Conservation (phyloP, 2,329 filamentous ascomycete genomes). For the Aaosphaeria arxii region DNA sequence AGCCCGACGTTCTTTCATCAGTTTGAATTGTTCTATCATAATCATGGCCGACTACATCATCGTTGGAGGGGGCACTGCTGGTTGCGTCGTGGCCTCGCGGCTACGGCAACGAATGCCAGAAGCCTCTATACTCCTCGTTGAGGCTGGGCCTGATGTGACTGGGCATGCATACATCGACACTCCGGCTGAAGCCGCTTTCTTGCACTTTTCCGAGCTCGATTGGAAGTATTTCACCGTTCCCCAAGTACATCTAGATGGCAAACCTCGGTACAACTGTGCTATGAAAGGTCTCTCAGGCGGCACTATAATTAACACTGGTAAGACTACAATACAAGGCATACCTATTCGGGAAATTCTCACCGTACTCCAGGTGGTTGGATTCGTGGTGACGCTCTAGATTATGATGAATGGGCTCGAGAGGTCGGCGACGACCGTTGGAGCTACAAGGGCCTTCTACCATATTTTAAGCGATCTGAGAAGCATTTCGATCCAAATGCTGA, state of each 20-base stretch:
- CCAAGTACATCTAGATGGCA: constrained; percentile 24
- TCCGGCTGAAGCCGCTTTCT: constrained; percentile 15
- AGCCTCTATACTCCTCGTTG: constrained; percentile 25
- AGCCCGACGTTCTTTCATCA: no score
- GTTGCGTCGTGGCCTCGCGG: constrained; percentile 26
- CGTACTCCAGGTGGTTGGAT: constrained; percentile 12
- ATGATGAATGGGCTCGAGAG: constrained; percentile 22
- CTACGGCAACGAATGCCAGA: constrained; percentile 15
- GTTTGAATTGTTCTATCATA: not conserved
- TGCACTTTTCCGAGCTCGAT: constrained; percentile 27
- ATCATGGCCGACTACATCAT: constrained; percentile 22
- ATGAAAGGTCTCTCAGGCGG: constrained; percentile 26
- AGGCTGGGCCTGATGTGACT: constrained; percentile 27
- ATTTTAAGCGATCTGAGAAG: constrained; percentile 23
- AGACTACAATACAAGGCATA: not conserved
- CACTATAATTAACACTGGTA: constrained; percentile 22
- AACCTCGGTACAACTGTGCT: constrained; percentile 22
- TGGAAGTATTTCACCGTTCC: constrained; percentile 30
- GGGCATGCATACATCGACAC: constrained; percentile 10
- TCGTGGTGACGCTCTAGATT: constrained; percentile 22
- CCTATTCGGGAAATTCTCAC: not conserved
- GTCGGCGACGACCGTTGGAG: constrained; percentile 23
- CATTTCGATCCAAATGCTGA: constrained; percentile 18
- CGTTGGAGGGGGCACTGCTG: constrained; percentile 26
- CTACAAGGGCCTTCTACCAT: constrained; percentile 23